Base-by-base conservation (phyloP, 345 rosid genomes). In the Euphorbia tirucalli region DNA sequence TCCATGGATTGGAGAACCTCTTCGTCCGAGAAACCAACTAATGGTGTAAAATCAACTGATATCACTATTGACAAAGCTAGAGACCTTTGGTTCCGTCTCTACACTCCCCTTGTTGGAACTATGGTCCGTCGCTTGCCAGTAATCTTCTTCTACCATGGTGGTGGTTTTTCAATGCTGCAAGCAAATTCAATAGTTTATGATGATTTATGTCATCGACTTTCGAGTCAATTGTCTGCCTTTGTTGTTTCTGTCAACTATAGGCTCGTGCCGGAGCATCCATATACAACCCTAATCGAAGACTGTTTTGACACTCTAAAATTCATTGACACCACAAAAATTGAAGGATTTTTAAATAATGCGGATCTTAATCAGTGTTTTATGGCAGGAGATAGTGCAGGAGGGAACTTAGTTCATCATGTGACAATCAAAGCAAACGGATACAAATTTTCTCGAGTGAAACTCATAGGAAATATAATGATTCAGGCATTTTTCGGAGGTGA, bases 131-230 rank as follows among this genome's bases (percentile, higher is more conserved):
- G 19, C 13, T 28, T 18, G 3, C 86, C 86, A 0, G 78, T 83
- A 15, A 70, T 83, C 24, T 41, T 83, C 24, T 83, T 65, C 50
- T 83, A 77, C 74, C 84, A 83, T 2, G 86, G 86, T 0, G 82
- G 46, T 10, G 46, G 46, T 41, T 41, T 6, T 1, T 1, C 1
- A 1, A 41, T 10, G 0, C 1, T 41, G 46, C 6, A 3, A 1
- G 4, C 46, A 5, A 41, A 7, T 41, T 41, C 46, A 1, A 41
- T 4, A 7, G 11, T 1, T 41, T 41, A 6, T 7, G 13, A 41
- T 10, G 7, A 41, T 1, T 41, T 41, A 6, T 41, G 46, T 7
- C 11, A 1, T 5, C 46, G 13, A 41, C 46, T 41, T 10, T 3
- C 46, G 1, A 5, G 13, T 41, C 1, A 41, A 10, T 7, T 41